These are phyloP conservation scores for Diutina neorugosa DNA, from an alignment of 1,139 yeast species.

Conservation along the genomic window DNA sequence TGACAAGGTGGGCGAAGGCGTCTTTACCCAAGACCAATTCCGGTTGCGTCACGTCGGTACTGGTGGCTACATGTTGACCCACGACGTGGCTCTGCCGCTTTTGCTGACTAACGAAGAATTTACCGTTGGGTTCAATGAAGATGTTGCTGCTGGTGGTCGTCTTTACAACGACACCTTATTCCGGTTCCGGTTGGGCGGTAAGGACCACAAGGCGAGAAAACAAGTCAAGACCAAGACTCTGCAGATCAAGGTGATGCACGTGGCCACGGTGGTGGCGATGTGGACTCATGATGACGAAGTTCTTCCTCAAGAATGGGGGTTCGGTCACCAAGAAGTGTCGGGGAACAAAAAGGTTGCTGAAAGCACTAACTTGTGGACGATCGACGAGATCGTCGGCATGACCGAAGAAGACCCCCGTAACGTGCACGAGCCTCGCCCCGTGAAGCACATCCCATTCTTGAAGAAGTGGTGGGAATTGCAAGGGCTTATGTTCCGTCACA, in stretches of 20 bases:
- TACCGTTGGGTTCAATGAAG: slow-evolving; percentile 55
- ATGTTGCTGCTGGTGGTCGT: slow-evolving; percentile 22
- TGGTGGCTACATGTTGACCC: slow-evolving; percentile 69
- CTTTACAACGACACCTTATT: slow-evolving; percentile 70
- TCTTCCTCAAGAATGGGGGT: slow-evolving; percentile 88
- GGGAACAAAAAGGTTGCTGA: slow-evolving; percentile 79
- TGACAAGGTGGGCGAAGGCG: slow-evolving; percentile 15
- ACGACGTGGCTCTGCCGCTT: slow-evolving; percentile 95
- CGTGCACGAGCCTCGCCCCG: slow-evolving; percentile 42
- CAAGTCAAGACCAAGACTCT: slow-evolving; percentile 60
- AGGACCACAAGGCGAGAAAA: slow-evolving; percentile 34
- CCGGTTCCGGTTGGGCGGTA: slow-evolving; percentile 49
- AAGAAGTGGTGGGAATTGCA: slow-evolving; percentile 88
- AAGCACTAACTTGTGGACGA: slow-evolving; percentile 56
- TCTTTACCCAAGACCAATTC: slow-evolving; percentile 49
- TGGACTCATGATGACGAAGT: slow-evolving; percentile 79
- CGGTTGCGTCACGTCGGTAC: slow-evolving; percentile 79
- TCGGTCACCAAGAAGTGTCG: slow-evolving; percentile 82
- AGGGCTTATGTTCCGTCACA: slow-evolving; percentile 79
- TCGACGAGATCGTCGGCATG: slow-evolving; percentile 63
- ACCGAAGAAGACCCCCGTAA: slow-evolving; percentile 44
- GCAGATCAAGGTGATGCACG: slow-evolving; percentile 60
- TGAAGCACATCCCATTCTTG: slow-evolving; percentile 56
- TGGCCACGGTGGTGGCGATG: slow-evolving; percentile 82
- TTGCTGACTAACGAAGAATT: slow-evolving; percentile 87